Base-by-base conservation (phyloP, 257 asterid genomes). In the Coffea eugenioides region DNA sequence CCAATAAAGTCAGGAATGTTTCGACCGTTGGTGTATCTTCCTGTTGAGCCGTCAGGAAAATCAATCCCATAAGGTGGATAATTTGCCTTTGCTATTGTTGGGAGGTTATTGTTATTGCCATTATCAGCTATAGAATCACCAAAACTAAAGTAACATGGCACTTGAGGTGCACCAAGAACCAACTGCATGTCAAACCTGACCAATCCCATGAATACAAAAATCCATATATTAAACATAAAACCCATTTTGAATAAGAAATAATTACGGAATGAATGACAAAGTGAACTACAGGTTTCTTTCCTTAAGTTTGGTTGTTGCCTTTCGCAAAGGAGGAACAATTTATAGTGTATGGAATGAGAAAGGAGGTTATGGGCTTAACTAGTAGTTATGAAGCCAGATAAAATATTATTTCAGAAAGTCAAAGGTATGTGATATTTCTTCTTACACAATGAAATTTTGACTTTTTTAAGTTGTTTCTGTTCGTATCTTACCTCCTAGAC, bases 81-180 rank as follows among this genome's bases (percentile, higher is more conserved):
- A 34, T 91, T 82, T 0, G 64, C 88, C 83, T 80, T 90, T 1
- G 90, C 85, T 12, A 0, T 20, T 2, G 97, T 87, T 4, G 0
- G 5, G 5, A 91, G 92, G 1, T 79, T 7, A 39, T 90, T 90
- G 51, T 91, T 90, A 75, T 90, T 90, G 12, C 93, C 94, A 83
- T 75, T 84, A 70, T 92, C 94, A 9, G 88, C 88, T 23, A 86
- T 56, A 0, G 94, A 91, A 70, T 90, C 94, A 1, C 94, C 94
- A 54, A 90, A 90, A 9, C 87, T 83, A 84, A 89, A 92, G 80
- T 84, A 86, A 73, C 97, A 92, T 18, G 93, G 97, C 76, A 90
- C 88, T 77, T 75, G 76, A 68, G 87, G 79, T 14, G 81, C 69
- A 6, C 87, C 54, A 27, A 31, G 20, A 45, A 31, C 20, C 41